A percentile compares a stretch with the other conserved stretches of the same genome.
Conservation (phyloP, 495 filamentous ascomycete genomes). For the Aspergillus cavernicola region DNA sequence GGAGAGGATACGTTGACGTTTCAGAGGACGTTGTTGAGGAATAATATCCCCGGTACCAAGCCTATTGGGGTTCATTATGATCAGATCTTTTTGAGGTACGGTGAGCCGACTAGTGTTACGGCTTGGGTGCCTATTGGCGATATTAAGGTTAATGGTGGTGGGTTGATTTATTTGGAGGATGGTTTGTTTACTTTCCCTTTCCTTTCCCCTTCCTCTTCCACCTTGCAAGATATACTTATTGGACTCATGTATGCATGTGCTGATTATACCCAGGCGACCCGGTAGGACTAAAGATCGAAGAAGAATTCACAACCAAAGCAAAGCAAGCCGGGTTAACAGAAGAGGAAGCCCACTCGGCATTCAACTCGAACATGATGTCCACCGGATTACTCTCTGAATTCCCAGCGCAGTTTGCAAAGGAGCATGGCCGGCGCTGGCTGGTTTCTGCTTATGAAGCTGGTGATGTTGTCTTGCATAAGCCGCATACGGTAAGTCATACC, state of each 20-base stretch:
- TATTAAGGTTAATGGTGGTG: conserved; percentile 53
- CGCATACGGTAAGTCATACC: conserved; percentile 42
- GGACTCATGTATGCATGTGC: too few relatives aligned
- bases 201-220: too few relatives aligned
- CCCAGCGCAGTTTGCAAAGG: conserved; percentile 41
- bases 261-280: conserved; percentile 23
- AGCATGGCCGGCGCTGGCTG: conserved; percentile 48
- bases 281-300: conserved; percentile 45
- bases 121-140: conserved; percentile 66
- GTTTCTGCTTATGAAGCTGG: conserved; percentile 56
- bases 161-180: conserved; percentile 60
- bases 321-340: conserved; percentile 42
- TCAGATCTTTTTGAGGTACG: conserved; percentile 60
- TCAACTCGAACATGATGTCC: conserved; percentile 56
- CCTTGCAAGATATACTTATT: too few relatives aligned
- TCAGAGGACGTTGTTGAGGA: conserved; percentile 49
- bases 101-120: conserved; percentile 54
- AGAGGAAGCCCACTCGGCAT: conserved; percentile 49
- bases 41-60: conserved; percentile 56
- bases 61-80: conserved; percentile 65
- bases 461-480: conserved; percentile 58
- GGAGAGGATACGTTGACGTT: conserved; percentile 45
- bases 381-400: conserved; percentile 45
- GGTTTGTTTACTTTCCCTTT: conserved; percentile 22
- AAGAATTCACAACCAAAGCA: conserved; percentile 45